These are phyloP conservation scores for Acanthamoeba healyi DNA, from an alignment of 208 protist genomes.

Conservation along the genomic window DNA sequence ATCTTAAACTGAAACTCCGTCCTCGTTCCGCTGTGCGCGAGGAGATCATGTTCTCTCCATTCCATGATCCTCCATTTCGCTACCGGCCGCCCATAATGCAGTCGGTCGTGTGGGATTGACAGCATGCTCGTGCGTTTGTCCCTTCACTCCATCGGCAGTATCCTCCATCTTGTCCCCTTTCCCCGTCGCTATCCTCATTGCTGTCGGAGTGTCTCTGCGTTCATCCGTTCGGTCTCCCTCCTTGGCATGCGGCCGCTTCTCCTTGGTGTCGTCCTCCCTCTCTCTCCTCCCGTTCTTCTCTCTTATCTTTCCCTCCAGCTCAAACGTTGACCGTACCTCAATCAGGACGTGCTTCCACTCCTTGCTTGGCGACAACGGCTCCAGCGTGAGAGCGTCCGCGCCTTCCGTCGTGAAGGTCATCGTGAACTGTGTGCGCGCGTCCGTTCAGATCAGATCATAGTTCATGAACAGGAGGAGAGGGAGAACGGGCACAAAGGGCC, in stretches of 20 bases:
- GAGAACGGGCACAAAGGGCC: background rate
- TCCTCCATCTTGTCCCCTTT: too few relatives aligned
- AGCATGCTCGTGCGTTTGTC: background rate
- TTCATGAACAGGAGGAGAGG: background rate
- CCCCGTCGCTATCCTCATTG: too few relatives aligned
- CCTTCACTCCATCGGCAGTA: background rate
- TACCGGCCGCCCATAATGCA: background rate
- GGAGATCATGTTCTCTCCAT: background rate
- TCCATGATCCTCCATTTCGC: background rate
- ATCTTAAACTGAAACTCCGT: background rate
- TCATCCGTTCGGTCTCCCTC: background rate
- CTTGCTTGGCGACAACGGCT: constrained; percentile 52
- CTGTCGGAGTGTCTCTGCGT: too few relatives aligned
- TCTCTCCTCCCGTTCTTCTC: background rate
- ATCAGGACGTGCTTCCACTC: constrained; percentile 63
- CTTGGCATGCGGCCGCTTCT: background rate
- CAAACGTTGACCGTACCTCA: constrained; percentile 31
- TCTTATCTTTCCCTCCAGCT: background rate
- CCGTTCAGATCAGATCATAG: background rate
- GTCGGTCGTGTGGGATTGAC: background rate
- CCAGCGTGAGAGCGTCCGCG: constrained; percentile 11
- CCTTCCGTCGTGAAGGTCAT: constrained; percentile 68
- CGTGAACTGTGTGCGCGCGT: constrained; percentile 38
- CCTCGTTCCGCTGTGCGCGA: background rate
- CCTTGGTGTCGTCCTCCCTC: background rate